Evolutionary conservation across 192 early-diverging fungal species (phyloP).

Genomic region (Linnemannia exigua): DNA sequence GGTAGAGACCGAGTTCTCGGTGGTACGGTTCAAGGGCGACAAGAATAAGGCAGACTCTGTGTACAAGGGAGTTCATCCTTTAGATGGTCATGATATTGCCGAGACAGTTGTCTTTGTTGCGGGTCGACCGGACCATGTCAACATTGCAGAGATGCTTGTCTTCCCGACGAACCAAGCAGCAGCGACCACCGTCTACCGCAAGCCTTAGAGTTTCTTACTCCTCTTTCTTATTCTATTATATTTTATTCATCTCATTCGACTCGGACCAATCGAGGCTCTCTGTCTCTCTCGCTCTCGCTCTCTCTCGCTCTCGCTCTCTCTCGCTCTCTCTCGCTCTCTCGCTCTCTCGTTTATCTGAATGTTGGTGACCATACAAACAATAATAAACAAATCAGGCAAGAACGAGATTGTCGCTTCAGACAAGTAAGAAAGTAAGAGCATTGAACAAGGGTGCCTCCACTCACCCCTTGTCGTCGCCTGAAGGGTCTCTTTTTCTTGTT

Average conservation of each 20-base stretch:
- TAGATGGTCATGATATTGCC: slow-evolving; percentile 54
- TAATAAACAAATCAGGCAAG: too few relatives aligned
- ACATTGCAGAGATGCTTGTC: slow-evolving; percentile 75
- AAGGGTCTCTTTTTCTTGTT: neutral
- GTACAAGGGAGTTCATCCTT: slow-evolving; percentile 73
- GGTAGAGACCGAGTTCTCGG: slow-evolving; percentile 94
- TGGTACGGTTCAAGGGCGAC: slow-evolving; percentile 83
- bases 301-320: neutral
- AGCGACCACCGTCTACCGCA: slow-evolving; percentile 45
- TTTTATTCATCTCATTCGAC: neutral
- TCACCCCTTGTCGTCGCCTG: neutral
- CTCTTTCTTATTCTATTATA: too few relatives aligned
- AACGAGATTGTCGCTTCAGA: too few relatives aligned
- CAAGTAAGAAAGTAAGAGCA: too few relatives aligned
- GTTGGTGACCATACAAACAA: too few relatives aligned
- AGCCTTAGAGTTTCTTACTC: neutral
- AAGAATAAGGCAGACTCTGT: slow-evolving; percentile 74
- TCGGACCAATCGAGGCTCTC: neutral
- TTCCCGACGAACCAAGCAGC: slow-evolving; percentile 56
- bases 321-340: too few relatives aligned
- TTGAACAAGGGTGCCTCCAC: neutral
- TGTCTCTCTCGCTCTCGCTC: too few relatives aligned
- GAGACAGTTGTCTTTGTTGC: slow-evolving; percentile 88
- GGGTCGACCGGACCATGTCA: slow-evolving; percentile 77
- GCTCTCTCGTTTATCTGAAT: too few relatives aligned